Base-by-base conservation (phyloP, 2,329 filamentous ascomycete genomes). In the Cladobotryum protrusum region DNA sequence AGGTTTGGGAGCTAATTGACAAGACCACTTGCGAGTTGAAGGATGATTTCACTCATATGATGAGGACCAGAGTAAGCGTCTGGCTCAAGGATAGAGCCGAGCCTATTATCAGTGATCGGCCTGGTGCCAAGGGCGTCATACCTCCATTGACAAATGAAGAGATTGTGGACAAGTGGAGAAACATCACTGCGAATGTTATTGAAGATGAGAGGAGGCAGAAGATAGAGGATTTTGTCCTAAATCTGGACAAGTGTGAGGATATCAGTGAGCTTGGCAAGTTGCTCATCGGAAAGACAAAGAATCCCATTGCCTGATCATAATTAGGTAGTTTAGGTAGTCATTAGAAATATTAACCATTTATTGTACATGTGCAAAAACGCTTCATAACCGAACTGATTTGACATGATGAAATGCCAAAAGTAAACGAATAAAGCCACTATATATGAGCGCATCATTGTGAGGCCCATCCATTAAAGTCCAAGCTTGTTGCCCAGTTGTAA, bases 61-160 rank as follows among this genome's bases (percentile, higher is more conserved):
- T 43, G 6, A 54, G 54, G 18, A 46, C 45, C 5, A 48, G 50
- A 15, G 37, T 49, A 9, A 42, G 40, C 33, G 57, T 43, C 18
- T 45, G 17, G 15, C 44, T 58, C 24, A 58, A 49, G 17, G 50
- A 54, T 32, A 52, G 46, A 5, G 49, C 63, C 3, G 48, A 57
- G 8, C 47, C 47, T 1, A 49, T 49, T 35, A 8, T 39, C 20
- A 42, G 32, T 2, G 41, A 49, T 8, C 36, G 41, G 15, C 33
- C 43, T 15, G 56, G 52, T 18, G 59, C 69, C 1, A 63, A 56
- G 47, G 67, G 67, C 6, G 56, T 67, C 7, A 47, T 62, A 24
- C 65, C 64, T 2, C 56, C 60, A 2, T 49, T 71, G 14, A 58
- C 59, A 3, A 70, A 71, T 51, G 60, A 66, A 11, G 67, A 70